Evolutionary conservation across 2,329 filamentous ascomycete species (phyloP).

Genomic region (Colletotrichum tropicale): DNA sequence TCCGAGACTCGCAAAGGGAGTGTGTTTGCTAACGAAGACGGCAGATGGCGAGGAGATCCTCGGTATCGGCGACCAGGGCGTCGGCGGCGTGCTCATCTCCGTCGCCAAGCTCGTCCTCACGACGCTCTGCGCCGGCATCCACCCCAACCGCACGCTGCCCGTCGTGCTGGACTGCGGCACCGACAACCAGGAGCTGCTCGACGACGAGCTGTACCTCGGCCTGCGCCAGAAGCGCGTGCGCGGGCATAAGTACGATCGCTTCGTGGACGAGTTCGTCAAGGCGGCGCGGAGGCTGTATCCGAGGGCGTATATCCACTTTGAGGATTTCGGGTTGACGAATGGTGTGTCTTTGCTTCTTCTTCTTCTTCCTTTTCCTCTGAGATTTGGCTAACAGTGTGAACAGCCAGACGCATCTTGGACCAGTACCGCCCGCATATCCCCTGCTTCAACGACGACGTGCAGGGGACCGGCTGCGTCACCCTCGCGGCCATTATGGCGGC

Average conservation of each 20-base stretch:
- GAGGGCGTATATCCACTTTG: conserved; percentile 84
- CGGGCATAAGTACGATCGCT: conserved; percentile 76
- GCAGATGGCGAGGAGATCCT: conserved; percentile 73
- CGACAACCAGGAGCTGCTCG: conserved; percentile 75
- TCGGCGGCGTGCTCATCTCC: conserved; percentile 83
- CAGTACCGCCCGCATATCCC: conserved; percentile 74
- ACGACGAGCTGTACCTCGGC: conserved; percentile 82
- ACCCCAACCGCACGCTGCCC: conserved; percentile 77
- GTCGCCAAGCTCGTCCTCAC: conserved; percentile 83
- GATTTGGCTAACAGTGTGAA: neutral
- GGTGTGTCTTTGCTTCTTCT: conserved; percentile 19
- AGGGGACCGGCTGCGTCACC: conserved; percentile 88
- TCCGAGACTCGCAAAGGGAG: rapidly evolving
- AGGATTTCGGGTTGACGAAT: conserved; percentile 83
- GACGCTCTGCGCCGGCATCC: conserved; percentile 85
- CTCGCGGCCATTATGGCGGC: conserved; percentile 82
- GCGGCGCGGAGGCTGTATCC: conserved; percentile 74
- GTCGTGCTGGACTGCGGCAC: conserved; percentile 89
- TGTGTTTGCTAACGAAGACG: neutral
- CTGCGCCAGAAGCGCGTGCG: conserved; percentile 68
- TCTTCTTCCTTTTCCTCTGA: neutral
- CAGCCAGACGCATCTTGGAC: conserved; percentile 76
- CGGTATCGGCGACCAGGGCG: conserved; percentile 88
- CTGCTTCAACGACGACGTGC: conserved; percentile 92
- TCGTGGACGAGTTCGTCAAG: conserved; percentile 77